Evolutionary conservation across 306 rosid genomes (phyloP), one percentile per base, ranked within the genome.

Genomic region (Sesbania bispinosa): DNA sequence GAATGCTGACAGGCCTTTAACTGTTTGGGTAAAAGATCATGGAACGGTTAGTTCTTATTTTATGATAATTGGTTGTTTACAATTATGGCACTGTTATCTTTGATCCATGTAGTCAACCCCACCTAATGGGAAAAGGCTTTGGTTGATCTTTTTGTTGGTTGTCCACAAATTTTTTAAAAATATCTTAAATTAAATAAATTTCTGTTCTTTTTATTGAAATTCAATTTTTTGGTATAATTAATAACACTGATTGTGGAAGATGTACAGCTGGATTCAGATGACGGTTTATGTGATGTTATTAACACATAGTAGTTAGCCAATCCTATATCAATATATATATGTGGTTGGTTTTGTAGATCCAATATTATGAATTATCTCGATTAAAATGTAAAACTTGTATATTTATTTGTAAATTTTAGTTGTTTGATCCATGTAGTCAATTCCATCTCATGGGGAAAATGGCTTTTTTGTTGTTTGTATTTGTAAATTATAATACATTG

Each of bases 1-100:
- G 20, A 73, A 75, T 42, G 18, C 82, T 62, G 14, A 39, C 36
- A 80, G 95, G 80, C 85, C 92, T 2, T 0, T 83, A 14, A 62
- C 57, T 26, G 85, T 51, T 50, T 88, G 97, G 92, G 0, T 81
- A 57, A 77, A 84, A 70, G 86, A 80, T 67, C 89, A 88, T 75
- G 74, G 62, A 45, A 18, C 76, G 80, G 97, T 88, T 35, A 11
- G 90, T 71, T 62, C 58, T 69, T 43, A 7, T 35, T 51, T 69
- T 20, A 13, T 51, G 10, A 57, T 57, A 38, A 35, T 15, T 16
- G 23, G 10, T 62, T 66, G 5, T 20, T 45, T 45, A 5, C 19
- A 27, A 35, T 7, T 35, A 35, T 10, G 8, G 4, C n/a, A 10
- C 39, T 35, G 39, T 35, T n/a, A n/a, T n/a, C n/a, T n/a, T 35